Evolutionary conservation across 2,329 filamentous ascomycete genomes (phyloP), one percentile per base, ranked within the genome.

Genomic region (Alternaria brassicae): DNA sequence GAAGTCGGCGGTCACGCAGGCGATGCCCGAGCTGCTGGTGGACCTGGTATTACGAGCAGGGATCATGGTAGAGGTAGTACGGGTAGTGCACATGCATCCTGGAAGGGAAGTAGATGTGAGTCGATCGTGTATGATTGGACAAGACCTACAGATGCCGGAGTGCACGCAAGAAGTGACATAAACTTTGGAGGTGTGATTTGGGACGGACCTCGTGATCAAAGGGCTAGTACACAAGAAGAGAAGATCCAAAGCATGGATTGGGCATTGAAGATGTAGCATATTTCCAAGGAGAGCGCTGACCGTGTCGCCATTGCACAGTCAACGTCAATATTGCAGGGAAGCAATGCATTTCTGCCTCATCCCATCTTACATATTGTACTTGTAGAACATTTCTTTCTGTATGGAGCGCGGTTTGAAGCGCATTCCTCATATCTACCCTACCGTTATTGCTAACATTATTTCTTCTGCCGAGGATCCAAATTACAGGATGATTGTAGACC

Each of bases 401-500:
- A 52, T 60, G 45, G 42, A 41, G 53, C 39, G 40, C 45, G 45
- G 19, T 59, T 51, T 25, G 13, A 49, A 55, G 47, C 45, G 45
- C 41, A 54, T 39, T 49, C 61, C 27, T 44, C 53, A 36, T 39
- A 27, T 25, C 23, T n/a, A 36, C 51, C 34, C 37, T 56, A 36
- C 42, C 27, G 37, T 34, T 39, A 58, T n/a, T 58, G 58, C 58
- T 58, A 41, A 51, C 23, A 49, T 55, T 25, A 41, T 53, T 17
- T 53, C 55, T 59, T 56, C 50, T 56, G 39, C 45, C 53, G 51
- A 48, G 53, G 62, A 57, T 60, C 52, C 61, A 61, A 60, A 62
- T 58, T 56, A 59, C 37, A 56, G 56, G 53, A 59, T 59, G 53
- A 61, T 65, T 45, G 58, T 55, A 48, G 40, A 54, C 48, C 52